These are phyloP conservation scores for Ambrosia trifida DNA, from an alignment of 129 eudicot species.

Conservation along the genomic window DNA sequence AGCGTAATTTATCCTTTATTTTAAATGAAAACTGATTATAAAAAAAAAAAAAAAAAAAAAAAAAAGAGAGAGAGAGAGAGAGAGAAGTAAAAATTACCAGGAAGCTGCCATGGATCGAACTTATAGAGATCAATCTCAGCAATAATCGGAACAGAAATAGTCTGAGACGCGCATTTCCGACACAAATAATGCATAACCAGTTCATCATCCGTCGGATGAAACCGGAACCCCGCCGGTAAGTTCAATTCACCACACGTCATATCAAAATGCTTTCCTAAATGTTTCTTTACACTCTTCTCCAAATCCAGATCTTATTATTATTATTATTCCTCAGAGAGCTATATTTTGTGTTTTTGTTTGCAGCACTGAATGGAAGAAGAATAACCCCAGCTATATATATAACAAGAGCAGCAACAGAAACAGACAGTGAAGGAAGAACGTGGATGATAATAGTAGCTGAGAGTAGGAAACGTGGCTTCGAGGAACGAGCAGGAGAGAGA, in stretches of 20 bases:
- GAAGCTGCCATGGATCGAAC: conserved; percentile 76
- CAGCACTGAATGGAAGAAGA: background rate
- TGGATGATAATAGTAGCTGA: conserved; percentile 25
- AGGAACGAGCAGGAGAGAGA: conserved; percentile 35
- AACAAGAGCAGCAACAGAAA: background rate
- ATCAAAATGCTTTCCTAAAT: background rate
- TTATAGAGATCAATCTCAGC: conserved; percentile 71
- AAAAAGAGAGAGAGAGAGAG: no score
- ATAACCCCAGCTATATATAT: background rate
- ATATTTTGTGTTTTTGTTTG: background rate
- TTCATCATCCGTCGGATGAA: conserved; percentile 71
- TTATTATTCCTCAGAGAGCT: background rate
- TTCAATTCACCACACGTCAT: conserved; percentile 43
- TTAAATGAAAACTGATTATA: no score
- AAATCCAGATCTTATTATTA: background rate
- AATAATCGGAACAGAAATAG: conserved; percentile 48
- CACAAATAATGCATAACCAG: conserved; percentile 59
- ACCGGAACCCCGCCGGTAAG: conserved; percentile 62
- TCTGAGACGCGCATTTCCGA: conserved; percentile 54
- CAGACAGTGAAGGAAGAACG: conserved; percentile 10
- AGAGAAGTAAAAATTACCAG: conserved; percentile 35
- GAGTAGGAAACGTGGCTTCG: conserved; percentile 38
- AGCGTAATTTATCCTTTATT: no score
- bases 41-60: no score
- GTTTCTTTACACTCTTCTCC: no score